These are phyloP conservation scores for Calcarisporium arbuscula DNA, from an alignment of 2,329 filamentous ascomycete species.

Conservation along the genomic window DNA sequence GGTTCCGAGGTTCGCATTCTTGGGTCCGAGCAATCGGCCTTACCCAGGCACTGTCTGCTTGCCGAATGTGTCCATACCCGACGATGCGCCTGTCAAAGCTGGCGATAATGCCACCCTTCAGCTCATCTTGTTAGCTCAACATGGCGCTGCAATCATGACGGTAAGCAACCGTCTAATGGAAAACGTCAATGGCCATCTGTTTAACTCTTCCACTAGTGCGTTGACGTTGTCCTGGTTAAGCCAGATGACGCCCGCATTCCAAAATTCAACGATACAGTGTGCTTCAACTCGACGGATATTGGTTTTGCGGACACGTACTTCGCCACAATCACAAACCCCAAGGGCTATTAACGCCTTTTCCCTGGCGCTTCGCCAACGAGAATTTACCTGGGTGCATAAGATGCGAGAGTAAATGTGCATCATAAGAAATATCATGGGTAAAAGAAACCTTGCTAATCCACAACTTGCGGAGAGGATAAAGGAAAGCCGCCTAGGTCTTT, in stretches of 20 bases:
- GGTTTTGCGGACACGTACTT: conserved; percentile 73
- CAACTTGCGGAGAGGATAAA: no score
- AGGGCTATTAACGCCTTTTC: no score
- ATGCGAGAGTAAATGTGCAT: no score
- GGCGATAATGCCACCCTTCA: conserved; percentile 91
- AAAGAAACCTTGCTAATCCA: no score
- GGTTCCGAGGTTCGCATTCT: conserved; percentile 72
- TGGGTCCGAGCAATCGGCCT: conserved; percentile 73
- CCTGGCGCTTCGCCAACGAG: no score
- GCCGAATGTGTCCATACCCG: conserved; percentile 79
- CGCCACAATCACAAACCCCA: conserved; percentile 50
- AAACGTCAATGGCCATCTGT: no score
- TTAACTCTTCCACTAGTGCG: conserved; percentile 60
- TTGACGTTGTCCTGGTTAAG: conserved; percentile 87
- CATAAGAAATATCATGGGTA: no score
- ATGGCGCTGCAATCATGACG: conserved; percentile 77
- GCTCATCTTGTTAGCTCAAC: conserved; percentile 73
- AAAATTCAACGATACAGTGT: conserved; percentile 74
- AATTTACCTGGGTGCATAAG: no score
- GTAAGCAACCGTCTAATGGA: conserved; percentile 38
- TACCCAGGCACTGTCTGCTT: conserved; percentile 87
- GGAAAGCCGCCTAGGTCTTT: no score
- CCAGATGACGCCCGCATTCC: conserved; percentile 60
- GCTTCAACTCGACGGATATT: conserved; percentile 78
- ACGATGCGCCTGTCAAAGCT: conserved; percentile 59